These are phyloP conservation scores for Cryphonectria radicalis DNA, from an alignment of 2,329 filamentous ascomycete species.

Conservation along the genomic window DNA sequence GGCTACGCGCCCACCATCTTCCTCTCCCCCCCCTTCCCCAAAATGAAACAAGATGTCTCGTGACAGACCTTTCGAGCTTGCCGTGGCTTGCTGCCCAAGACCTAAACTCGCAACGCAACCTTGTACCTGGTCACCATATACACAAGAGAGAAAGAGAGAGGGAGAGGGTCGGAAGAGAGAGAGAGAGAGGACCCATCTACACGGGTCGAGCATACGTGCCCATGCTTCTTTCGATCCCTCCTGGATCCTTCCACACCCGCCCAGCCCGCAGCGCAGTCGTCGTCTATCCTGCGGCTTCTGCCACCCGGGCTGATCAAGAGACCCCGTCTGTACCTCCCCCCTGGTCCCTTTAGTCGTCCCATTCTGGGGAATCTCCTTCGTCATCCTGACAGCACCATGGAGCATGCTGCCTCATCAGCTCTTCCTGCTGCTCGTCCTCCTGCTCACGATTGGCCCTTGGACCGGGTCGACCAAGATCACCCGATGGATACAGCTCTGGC, in stretches of 20 bases:
- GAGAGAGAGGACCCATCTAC: background rate
- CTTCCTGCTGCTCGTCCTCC: background rate
- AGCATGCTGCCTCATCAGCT: background rate
- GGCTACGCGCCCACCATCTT: background rate
- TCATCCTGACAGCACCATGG: background rate
- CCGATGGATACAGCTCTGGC: background rate
- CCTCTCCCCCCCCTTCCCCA: too few species aligned
- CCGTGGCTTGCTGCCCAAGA: constrained; percentile 11
- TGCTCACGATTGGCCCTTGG: constrained; percentile 6
- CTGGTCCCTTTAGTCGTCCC: background rate
- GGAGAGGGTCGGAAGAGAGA: too few species aligned
- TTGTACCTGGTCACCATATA: background rate
- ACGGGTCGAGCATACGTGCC: background rate
- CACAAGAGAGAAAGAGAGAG: background rate
- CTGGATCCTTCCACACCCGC: background rate
- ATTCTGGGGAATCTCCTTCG: background rate
- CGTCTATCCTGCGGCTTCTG: background rate
- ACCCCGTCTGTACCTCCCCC: background rate
- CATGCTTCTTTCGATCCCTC: background rate
- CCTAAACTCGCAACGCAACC: background rate
- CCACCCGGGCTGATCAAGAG: background rate
- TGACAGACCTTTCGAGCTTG: constrained; percentile 7
- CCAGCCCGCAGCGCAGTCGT: background rate
- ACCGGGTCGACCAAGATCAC: background rate
- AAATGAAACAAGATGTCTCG: constrained; percentile 3